phyloP scores from a whole-genome alignment of 495 filamentous ascomycete genomes.

The Penicillium atrosanguineum region DNA sequence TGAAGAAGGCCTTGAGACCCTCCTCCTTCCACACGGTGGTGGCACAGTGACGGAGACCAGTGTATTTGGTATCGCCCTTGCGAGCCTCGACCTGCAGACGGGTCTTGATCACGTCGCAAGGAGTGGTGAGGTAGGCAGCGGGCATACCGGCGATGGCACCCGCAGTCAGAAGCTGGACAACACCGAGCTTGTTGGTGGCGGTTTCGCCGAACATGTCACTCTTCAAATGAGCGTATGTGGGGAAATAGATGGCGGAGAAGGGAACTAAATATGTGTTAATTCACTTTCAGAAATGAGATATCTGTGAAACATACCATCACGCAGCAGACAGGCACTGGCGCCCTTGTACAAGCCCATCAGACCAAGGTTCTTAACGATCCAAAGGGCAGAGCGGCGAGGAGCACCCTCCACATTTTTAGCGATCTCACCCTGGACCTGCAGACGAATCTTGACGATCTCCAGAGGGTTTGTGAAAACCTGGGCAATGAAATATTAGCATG shows the following conservation, averaged over 20 bases:
- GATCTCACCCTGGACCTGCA: slow-evolving; percentile 96
- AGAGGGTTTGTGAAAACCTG: slow-evolving; percentile 95
- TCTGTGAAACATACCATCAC: slow-evolving; percentile 54
- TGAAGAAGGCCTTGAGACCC: slow-evolving; percentile 95
- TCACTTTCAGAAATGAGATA: neutral
- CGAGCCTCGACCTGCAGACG: slow-evolving; percentile 94
- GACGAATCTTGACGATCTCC: slow-evolving; percentile 97
- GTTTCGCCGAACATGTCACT: slow-evolving; percentile 89
- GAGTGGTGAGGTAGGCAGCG: slow-evolving; percentile 94
- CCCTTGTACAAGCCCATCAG: slow-evolving; percentile 97
- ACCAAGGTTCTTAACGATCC: slow-evolving; percentile 95
- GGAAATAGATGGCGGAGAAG: slow-evolving; percentile 99
- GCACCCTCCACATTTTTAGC: slow-evolving; percentile 82
- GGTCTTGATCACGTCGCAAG: slow-evolving; percentile 98
- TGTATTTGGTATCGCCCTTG: slow-evolving; percentile 88
- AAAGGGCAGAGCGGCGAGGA: slow-evolving; percentile 86
- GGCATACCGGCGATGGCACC: slow-evolving; percentile 99
- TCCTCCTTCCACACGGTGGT: slow-evolving; percentile 81
- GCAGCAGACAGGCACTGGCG: slow-evolving; percentile 90
- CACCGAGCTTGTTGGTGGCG: slow-evolving; percentile 82
- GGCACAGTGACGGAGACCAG: slow-evolving; percentile 82
- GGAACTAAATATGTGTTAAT: slow-evolving; percentile 55
- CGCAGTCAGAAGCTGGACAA: slow-evolving; percentile 88
- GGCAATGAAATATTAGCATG: neutral
- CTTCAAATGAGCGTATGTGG: slow-evolving; percentile 92